Conservation (phyloP, 768 basidiomycete species). For the Boletus sp. region DNA sequence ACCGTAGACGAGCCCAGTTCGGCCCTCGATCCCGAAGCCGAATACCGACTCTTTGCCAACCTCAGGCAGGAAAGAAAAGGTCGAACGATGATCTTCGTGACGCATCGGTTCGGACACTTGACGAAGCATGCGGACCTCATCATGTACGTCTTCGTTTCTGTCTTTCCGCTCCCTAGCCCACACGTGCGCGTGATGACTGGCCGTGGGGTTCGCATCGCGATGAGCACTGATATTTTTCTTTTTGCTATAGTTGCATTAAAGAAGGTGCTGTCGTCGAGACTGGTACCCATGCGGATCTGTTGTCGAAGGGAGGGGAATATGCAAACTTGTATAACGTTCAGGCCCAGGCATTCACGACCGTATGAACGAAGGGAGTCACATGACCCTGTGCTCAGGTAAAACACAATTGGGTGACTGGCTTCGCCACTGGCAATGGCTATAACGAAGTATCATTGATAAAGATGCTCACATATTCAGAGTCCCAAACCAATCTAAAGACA, state of each 20-base stretch:
- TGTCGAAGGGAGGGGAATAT: conserved; percentile 33
- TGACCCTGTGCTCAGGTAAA: too few species aligned
- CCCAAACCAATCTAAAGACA: too few species aligned
- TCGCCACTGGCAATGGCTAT: too few species aligned
- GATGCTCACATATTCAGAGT: too few species aligned
- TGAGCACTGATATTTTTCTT: neutral
- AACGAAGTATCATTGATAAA: too few species aligned
- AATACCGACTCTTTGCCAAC: conserved; percentile 32
- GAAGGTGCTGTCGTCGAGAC: conserved; percentile 32
- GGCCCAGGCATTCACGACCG: conserved; percentile 28
- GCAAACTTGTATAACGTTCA: conserved; percentile 33
- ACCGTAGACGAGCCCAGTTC: conserved; percentile 40
- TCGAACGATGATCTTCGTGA: conserved; percentile 41
- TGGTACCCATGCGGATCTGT: conserved; percentile 33
- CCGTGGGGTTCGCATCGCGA: too few species aligned
- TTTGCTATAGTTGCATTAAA: conserved; percentile 31
- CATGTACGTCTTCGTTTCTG: conserved; percentile 26
- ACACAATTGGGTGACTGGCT: too few species aligned
- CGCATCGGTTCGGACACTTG: conserved; percentile 40
- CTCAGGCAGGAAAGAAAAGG: conserved; percentile 29
- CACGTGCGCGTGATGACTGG: too few species aligned
- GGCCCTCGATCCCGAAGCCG: conserved; percentile 37
- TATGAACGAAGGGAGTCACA: neutral
- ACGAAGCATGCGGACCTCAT: conserved; percentile 38
- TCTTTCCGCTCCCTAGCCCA: neutral